Evolutionary conservation across 495 filamentous ascomycete species (phyloP).

Genomic region (Talaromyces liani): DNA sequence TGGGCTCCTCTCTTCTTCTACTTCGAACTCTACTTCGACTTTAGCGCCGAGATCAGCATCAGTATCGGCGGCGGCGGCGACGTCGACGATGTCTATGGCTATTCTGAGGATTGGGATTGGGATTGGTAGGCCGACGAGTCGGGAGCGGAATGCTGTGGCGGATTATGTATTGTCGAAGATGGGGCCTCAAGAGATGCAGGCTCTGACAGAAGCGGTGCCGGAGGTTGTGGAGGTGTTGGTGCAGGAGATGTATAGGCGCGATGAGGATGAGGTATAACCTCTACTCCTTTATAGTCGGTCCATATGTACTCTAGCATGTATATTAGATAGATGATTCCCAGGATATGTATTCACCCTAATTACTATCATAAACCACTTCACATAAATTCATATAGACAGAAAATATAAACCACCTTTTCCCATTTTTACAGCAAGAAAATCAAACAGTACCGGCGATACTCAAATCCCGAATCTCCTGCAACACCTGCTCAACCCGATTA

Average conservation of each 20-base stretch:
- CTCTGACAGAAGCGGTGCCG: conserved; percentile 41
- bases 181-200: conserved; percentile 38
- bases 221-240: conserved; percentile 43
- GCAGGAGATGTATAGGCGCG: conserved; percentile 32
- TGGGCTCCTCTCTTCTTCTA: conserved; percentile 19
- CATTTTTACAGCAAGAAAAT: conserved; percentile 1
- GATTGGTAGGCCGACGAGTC: conserved; percentile 59
- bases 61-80: not conserved
- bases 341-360: not conserved
- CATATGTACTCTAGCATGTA: not conserved
- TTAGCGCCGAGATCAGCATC: not conserved
- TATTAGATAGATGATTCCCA: not conserved
- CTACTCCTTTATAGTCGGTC: not conserved
- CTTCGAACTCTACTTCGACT: not conserved
- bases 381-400: not conserved
- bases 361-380: not conserved
- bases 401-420: not conserved
- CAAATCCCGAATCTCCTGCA: conserved; percentile 94
- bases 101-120: conserved; percentile 57
- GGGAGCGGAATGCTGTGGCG: conserved; percentile 49
- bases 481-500: conserved; percentile 84
- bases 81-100: conserved; percentile 17
- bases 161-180: conserved; percentile 64
- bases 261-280: conserved; percentile 13
- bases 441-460: conserved; percentile 79